A percentile compares a stretch with the other conserved stretches of the same genome.
phyloP scores from a whole-genome alignment of 176 grass and related monocot species.

The Melocanna baccifera region DNA sequence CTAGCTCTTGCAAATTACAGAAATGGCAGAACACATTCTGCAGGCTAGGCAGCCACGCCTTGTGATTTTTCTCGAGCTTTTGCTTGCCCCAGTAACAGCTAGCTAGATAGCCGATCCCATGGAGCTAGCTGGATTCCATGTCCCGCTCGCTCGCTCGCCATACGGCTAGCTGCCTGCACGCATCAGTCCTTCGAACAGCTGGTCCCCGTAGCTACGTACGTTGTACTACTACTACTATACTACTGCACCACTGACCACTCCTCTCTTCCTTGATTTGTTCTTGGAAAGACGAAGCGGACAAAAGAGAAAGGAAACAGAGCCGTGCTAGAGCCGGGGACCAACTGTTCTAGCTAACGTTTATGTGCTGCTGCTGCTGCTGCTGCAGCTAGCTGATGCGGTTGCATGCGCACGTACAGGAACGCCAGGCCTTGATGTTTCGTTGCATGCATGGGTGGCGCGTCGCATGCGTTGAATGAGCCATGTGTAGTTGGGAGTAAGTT shows the following conservation, averaged over 20 bases:
- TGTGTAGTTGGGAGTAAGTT: not conserved
- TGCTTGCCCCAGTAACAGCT: not conserved
- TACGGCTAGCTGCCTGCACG: not conserved
- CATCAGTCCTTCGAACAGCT: not conserved
- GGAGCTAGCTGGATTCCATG: slow-evolving; percentile 37
- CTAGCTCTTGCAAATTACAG: not conserved
- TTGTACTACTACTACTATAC: too few relatives aligned
- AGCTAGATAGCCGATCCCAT: not conserved
- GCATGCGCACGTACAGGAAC: slow-evolving; percentile 24
- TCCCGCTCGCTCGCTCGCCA: not conserved
- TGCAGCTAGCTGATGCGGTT: not conserved
- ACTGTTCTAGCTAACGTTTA: slow-evolving; percentile 13
- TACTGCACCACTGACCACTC: not conserved
- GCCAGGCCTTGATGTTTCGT: not conserved
- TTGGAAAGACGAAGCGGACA: not conserved
- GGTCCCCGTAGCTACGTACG: slow-evolving; percentile 23
- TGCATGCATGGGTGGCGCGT: not conserved
- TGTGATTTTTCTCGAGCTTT: not conserved
- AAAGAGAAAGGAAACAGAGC: not conserved
- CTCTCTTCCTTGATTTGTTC: not conserved
- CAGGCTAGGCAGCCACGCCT: not conserved
- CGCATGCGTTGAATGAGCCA: not conserved
- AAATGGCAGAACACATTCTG: slow-evolving; percentile 7
- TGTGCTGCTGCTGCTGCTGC: not conserved
- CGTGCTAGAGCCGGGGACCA: slow-evolving; percentile 16